phyloP scores from a whole-genome alignment of 2,329 filamentous ascomycete genomes.

The Cercospora brassicicola region DNA sequence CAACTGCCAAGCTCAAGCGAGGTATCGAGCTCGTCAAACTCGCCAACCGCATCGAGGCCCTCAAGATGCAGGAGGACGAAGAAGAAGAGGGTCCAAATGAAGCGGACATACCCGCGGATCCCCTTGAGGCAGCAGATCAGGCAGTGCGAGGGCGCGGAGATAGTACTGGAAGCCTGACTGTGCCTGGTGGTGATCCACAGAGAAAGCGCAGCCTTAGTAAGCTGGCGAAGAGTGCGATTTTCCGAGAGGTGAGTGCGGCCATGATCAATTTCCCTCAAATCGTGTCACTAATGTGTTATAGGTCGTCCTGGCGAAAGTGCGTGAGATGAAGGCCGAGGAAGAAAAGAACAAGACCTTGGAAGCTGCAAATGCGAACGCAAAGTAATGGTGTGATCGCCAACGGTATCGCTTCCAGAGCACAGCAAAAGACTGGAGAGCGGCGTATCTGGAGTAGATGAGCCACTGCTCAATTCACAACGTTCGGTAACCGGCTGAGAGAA shows the following conservation, averaged over 20 bases:
- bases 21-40: constrained; percentile 97
- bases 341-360: constrained; percentile 48
- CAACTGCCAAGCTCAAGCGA: constrained; percentile 83
- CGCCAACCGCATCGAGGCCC: constrained; percentile 87
- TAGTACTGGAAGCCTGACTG: constrained; percentile 23
- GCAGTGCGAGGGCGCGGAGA: constrained; percentile 27
- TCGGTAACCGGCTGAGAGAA: not conserved
- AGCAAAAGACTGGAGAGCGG: not conserved
- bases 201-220: constrained; percentile 58
- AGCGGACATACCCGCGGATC: constrained; percentile 62
- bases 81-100: constrained; percentile 65
- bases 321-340: constrained; percentile 86
- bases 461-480: not conserved
- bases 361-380: constrained; percentile 23
- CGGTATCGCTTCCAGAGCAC: not conserved
- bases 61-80: constrained; percentile 91
- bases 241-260: constrained; percentile 70
- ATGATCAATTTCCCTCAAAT: not conserved
- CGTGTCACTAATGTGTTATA: constrained; percentile 21
- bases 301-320: constrained; percentile 81
- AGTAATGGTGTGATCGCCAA: not conserved
- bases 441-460: not conserved
- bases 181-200: constrained; percentile 29
- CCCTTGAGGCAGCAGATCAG: constrained; percentile 57
- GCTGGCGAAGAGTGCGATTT: constrained; percentile 70